Evolutionary conservation across 306 rosid genomes (phyloP), one percentile per base, ranked within the genome.

Genomic region (Citrullus colocynthis): DNA sequence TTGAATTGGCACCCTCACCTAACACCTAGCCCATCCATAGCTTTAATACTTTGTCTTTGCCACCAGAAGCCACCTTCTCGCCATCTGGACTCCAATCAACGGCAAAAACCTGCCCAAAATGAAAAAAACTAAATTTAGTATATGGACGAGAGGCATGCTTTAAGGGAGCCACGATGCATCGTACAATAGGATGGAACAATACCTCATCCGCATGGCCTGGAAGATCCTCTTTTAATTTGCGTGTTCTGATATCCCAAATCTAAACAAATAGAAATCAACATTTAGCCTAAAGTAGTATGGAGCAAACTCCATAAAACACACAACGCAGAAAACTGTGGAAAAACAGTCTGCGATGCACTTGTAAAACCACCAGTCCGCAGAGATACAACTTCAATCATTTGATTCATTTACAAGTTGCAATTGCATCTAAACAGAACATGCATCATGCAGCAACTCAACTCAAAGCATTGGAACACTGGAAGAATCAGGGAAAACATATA

Each of bases 61-160:
- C 99, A 81, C 99, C 99, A 20, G 99, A 95, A 52, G 88, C 99
- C 57, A 95, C 99, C 81, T 95, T 95, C 86, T 92, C 97, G 32
- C 99, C 99, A 72, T 90, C 97, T 6, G 97, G 97, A 85, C 97
- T 90, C 99, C 99, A 95, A 82, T 95, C 99, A 77, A 95, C 97
- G 18, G 93, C 89, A 80, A 80, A 92, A 55, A 95, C 99, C 99
- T 95, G 84, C 59, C 56, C 56, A 57, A 51, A 52, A 72, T 11
- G 32, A 81, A 81, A 32, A 81, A 32, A 81, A 78, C 70, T 55
- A 59, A 49, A 61, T 63, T 67, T 36, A 60, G 60, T 67, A 76
- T 81, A 32, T 82, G 78, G 45, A 58, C 3, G 78, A 20, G 64
- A 66, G 9, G 32, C 8, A 28, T 34, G 64, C 13, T 42, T 48